Evolutionary conservation across 345 rosid species (phyloP).

Genomic region (Hibiscus trionum): DNA sequence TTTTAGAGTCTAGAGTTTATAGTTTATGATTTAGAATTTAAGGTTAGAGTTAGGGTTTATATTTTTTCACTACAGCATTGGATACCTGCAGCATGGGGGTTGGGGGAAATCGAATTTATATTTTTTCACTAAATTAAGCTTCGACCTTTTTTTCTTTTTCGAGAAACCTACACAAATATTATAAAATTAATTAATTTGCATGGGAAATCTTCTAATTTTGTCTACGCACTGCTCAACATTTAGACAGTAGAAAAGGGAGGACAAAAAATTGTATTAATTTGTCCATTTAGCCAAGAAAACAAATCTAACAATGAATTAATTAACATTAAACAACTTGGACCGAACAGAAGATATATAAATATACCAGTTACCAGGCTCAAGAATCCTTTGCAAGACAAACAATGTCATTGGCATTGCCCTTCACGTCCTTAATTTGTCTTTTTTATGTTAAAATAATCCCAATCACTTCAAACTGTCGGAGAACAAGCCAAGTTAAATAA

Average conservation of each 20-base stretch:
- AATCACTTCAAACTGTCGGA: conserved; percentile 7
- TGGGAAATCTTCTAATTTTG: background rate
- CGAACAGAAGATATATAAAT: background rate
- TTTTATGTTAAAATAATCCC: background rate
- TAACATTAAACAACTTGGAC: background rate
- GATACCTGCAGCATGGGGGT: background rate
- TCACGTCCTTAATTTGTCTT: background rate
- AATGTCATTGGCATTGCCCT: background rate
- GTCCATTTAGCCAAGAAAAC: background rate
- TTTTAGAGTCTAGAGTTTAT: no score
- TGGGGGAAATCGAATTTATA: background rate
- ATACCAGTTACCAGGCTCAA: background rate
- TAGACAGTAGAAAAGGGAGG: no score
- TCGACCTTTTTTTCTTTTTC: background rate
- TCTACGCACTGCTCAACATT: background rate
- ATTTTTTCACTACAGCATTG: background rate
- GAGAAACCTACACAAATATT: background rate
- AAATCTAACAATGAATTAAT: background rate
- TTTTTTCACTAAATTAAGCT: background rate
- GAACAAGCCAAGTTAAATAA: conserved; percentile 12
- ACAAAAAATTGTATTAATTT: no score
- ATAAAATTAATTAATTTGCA: background rate
- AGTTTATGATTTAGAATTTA: no score
- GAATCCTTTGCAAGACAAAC: background rate
- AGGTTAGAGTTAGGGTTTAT: no score